Conservation (phyloP, 2,329 filamentous ascomycete genomes). For the Aspergillus sp. region DNA sequence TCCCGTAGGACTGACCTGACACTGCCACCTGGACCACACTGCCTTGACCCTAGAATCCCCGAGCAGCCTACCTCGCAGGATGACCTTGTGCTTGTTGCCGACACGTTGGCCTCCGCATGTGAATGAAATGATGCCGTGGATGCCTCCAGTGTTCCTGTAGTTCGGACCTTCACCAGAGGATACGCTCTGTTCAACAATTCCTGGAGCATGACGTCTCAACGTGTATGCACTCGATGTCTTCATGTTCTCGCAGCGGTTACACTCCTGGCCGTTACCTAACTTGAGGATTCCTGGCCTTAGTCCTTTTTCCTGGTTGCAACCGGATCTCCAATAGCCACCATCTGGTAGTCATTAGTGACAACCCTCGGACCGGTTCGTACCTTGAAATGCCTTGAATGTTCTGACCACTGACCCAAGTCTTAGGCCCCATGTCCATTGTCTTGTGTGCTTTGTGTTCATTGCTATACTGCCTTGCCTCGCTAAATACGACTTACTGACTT, state of each 20-base stretch:
- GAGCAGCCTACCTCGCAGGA: no score
- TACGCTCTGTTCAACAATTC: no score
- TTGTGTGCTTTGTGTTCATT: no score
- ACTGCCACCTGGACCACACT: neutral
- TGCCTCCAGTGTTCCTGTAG: no score
- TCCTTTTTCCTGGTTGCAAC: neutral
- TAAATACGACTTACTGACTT: slow-evolving; percentile 21
- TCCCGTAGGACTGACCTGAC: neutral
- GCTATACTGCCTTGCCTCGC: slow-evolving; percentile 7
- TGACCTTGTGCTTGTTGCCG: neutral
- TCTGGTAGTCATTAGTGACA: neutral
- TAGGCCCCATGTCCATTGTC: slow-evolving; percentile 13
- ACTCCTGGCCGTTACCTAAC: neutral
- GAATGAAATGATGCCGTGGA: no score
- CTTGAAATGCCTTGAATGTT: neutral
- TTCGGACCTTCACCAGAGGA: no score
- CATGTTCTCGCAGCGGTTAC: neutral
- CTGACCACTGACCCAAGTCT: neutral
- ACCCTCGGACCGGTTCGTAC: slow-evolving; percentile 3
- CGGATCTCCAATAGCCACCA: neutral
- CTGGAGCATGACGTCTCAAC: neutral
- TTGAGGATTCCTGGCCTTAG: neutral
- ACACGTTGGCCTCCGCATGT: neutral
- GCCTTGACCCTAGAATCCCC: no score
- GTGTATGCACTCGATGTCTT: neutral